Percentiles rank a stretch among this genome's conserved stretches.
phyloP scores from a whole-genome alignment of 768 basidiomycete genomes.

The Mycena pura region DNA sequence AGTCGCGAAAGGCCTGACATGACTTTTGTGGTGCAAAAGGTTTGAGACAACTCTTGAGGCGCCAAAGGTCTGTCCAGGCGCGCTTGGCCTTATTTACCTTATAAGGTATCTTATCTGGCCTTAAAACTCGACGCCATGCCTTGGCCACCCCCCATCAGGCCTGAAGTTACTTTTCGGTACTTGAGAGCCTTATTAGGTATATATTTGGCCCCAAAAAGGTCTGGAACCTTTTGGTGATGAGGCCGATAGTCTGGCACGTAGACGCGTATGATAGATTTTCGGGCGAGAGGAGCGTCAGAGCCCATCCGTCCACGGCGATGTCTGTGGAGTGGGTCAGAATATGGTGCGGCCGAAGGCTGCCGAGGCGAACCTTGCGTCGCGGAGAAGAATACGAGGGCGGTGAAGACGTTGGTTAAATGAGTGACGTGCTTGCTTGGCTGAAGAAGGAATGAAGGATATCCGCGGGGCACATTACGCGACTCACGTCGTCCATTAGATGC shows the following conservation, averaged over 20 bases:
- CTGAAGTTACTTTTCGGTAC: too few relatives aligned
- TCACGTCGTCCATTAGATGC: slow-evolving; percentile 78
- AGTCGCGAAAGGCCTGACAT: too few relatives aligned
- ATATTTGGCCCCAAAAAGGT: too few relatives aligned
- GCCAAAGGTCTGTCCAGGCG: too few relatives aligned
- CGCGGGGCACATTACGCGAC: slow-evolving; percentile 21
- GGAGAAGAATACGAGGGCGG: slow-evolving; percentile 89
- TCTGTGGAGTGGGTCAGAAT: slow-evolving; percentile 54
- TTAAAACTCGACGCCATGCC: too few relatives aligned
- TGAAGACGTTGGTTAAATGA: slow-evolving; percentile 84
- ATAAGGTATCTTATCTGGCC: too few relatives aligned
- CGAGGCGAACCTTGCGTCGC: slow-evolving; percentile 86
- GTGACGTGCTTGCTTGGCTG: slow-evolving; percentile 84
- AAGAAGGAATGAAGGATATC: slow-evolving; percentile 15
- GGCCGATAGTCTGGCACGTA: slow-evolving; percentile 97
- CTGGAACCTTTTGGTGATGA: too few relatives aligned
- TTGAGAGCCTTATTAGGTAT: too few relatives aligned
- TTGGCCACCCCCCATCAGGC: too few relatives aligned
- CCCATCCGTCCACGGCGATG: slow-evolving; percentile 96
- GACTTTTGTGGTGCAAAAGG: too few relatives aligned
- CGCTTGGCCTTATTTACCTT: too few relatives aligned
- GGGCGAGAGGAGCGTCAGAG: slow-evolving; percentile 84
- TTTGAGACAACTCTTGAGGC: too few relatives aligned
- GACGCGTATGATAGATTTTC: slow-evolving; percentile 96
- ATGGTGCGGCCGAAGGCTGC: neutral